These are phyloP conservation scores for Jacaranda copaia DNA, from an alignment of 257 asterid genomes.

Conservation along the genomic window DNA sequence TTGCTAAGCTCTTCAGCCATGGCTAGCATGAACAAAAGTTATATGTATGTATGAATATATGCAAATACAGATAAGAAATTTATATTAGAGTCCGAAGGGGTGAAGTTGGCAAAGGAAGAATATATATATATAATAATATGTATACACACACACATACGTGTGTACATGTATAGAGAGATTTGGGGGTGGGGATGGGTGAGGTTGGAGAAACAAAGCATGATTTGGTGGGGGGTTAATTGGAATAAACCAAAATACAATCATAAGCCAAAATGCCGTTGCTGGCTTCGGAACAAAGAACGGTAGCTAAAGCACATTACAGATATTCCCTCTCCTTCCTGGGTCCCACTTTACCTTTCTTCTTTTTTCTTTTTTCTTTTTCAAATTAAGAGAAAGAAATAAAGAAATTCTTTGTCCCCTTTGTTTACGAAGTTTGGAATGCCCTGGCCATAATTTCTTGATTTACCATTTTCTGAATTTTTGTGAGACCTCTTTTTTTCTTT, in stretches of 20 bases:
- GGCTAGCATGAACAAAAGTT: constrained; percentile 7
- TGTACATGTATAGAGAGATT: neutral
- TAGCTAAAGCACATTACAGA: constrained; percentile 35
- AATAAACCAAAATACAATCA: constrained; percentile 60
- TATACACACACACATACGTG: neutral
- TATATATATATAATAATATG: neutral
- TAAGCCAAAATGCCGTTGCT: constrained; percentile 62
- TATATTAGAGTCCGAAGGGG: neutral
- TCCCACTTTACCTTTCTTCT: constrained; percentile 16
- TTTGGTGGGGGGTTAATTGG: constrained; percentile 35
- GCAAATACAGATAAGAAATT: neutral
- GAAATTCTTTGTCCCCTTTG: too few relatives aligned
- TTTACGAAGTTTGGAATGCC: neutral
- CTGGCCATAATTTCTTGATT: neutral
- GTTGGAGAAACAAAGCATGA: constrained; percentile 31
- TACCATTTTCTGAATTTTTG: neutral
- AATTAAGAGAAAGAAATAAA: too few relatives aligned
- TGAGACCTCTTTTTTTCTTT: too few relatives aligned
- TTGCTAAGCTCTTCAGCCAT: constrained; percentile 49
- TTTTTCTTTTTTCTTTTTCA: neutral
- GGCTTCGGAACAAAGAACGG: constrained; percentile 50
- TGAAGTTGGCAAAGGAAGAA: neutral
- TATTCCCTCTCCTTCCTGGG: constrained; percentile 24
- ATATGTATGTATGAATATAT: neutral
- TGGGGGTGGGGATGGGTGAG: constrained; percentile 13